phyloP scores from a whole-genome alignment of 495 filamentous ascomycete genomes.

The Aspergillus indologenus region DNA sequence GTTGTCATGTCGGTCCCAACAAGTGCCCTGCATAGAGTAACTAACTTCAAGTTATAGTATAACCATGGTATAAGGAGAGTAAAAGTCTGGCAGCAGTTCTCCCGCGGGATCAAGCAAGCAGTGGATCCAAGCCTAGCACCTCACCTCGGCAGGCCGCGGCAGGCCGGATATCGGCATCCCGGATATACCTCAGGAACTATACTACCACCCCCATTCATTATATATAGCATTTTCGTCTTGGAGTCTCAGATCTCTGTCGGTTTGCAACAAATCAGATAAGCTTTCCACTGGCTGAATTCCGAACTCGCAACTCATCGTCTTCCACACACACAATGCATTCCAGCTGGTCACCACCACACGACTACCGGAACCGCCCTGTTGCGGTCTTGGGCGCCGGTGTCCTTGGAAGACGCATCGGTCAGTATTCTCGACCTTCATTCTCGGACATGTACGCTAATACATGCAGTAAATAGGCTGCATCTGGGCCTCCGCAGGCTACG shows the following conservation, averaged over 20 bases:
- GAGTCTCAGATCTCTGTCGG: too few relatives aligned
- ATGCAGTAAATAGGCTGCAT: constrained; percentile 22
- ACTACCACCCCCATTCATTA: too few relatives aligned
- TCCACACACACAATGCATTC: constrained; percentile 1
- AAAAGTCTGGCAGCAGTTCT: background rate
- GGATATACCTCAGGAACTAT: too few relatives aligned
- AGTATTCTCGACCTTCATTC: background rate
- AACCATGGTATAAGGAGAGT: too few relatives aligned
- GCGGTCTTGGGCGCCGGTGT: constrained; percentile 46
- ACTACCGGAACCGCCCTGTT: constrained; percentile 39
- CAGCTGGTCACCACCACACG: constrained; percentile 30
- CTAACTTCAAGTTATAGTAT: too few relatives aligned
- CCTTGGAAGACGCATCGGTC: constrained; percentile 44
- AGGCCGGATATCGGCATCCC: constrained; percentile 2
- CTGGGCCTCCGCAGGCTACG: constrained; percentile 42
- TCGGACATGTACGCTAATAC: background rate
- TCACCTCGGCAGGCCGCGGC: background rate
- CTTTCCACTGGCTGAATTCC: too few relatives aligned
- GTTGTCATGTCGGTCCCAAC: too few relatives aligned
- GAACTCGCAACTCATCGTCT: background rate
- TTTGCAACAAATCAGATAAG: too few relatives aligned
- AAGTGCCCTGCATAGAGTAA: too few relatives aligned
- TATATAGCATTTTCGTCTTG: too few relatives aligned
- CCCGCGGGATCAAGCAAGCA: background rate
- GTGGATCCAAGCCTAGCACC: too few relatives aligned